These are phyloP conservation scores for Amphicarpaea edgeworthii DNA, from an alignment of 306 rosid species.

Conservation along the genomic window DNA sequence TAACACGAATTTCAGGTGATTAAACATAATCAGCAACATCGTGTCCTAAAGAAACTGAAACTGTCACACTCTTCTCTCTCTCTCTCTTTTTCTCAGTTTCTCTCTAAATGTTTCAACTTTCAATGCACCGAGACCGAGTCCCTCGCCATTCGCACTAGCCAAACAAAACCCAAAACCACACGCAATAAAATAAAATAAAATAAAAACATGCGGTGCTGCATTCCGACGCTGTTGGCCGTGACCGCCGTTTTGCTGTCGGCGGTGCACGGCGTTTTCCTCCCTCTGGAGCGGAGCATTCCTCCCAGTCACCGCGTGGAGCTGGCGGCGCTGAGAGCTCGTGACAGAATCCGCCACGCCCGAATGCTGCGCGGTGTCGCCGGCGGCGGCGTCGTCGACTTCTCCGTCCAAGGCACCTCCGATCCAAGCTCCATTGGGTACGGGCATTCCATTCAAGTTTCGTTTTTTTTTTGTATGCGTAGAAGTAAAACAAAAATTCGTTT, in stretches of 20 bases:
- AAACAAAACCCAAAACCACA: neutral
- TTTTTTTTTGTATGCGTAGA: slow-evolving; percentile 19
- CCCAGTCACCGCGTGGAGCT: slow-evolving; percentile 57
- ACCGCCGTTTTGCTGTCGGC: slow-evolving; percentile 50
- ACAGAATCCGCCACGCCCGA: slow-evolving; percentile 75
- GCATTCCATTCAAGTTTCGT: slow-evolving; percentile 29
- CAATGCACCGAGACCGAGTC: slow-evolving; percentile 40
- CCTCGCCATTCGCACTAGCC: slow-evolving; percentile 36
- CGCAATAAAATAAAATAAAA: neutral
- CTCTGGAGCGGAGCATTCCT: slow-evolving; percentile 70
- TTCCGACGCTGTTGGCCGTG: slow-evolving; percentile 44
- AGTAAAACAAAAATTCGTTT: neutral
- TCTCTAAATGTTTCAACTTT: neutral
- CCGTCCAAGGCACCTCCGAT: slow-evolving; percentile 85
- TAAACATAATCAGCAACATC: slow-evolving; percentile 16
- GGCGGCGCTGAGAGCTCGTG: slow-evolving; percentile 69
- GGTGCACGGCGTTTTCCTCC: slow-evolving; percentile 58
- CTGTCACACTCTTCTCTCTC: neutral
- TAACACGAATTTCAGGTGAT: neutral
- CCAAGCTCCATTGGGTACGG: slow-evolving; percentile 76
- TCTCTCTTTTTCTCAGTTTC: slow-evolving; percentile 15
- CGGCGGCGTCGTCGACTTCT: slow-evolving; percentile 82
- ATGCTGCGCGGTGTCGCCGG: slow-evolving; percentile 62
- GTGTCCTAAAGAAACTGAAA: slow-evolving; percentile 15
- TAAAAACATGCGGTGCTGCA: slow-evolving; percentile 57